phyloP scores from a whole-genome alignment of 257 asterid genomes.

The Solanum tarijense region DNA sequence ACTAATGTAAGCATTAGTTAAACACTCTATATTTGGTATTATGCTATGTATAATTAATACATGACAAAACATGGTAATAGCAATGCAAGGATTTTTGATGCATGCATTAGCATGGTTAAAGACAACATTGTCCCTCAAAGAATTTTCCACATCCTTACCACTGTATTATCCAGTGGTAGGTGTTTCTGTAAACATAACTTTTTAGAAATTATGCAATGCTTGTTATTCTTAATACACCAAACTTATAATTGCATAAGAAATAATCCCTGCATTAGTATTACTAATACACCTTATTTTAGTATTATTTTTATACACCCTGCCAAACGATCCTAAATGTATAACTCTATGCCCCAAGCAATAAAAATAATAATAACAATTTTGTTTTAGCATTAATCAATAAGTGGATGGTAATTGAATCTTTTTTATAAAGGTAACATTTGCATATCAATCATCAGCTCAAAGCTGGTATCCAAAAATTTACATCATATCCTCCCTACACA shows the following conservation, averaged over 20 bases:
- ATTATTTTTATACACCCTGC: not conserved
- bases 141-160: not conserved
- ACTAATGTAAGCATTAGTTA: not conserved
- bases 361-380: no score
- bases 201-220: not conserved
- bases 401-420: not conserved
- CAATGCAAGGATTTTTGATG: not conserved
- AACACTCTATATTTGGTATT: not conserved
- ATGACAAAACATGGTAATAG: not conserved
- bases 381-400: not conserved
- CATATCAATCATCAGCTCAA: no score
- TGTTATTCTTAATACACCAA: not conserved
- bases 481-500: no score
- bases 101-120: not conserved
- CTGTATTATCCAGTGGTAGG: not conserved
- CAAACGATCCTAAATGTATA: not conserved
- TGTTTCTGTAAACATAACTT: not conserved
- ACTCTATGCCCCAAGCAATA: not conserved
- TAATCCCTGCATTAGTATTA: not conserved
- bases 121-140: not conserved
- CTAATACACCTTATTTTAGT: not conserved
- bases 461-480: no score
- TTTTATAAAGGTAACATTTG: no score
- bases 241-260: not conserved
- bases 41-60: not conserved